These are phyloP conservation scores for Sordariomycetes sp. DNA, from an alignment of 2,329 filamentous ascomycete species.

Conservation along the genomic window DNA sequence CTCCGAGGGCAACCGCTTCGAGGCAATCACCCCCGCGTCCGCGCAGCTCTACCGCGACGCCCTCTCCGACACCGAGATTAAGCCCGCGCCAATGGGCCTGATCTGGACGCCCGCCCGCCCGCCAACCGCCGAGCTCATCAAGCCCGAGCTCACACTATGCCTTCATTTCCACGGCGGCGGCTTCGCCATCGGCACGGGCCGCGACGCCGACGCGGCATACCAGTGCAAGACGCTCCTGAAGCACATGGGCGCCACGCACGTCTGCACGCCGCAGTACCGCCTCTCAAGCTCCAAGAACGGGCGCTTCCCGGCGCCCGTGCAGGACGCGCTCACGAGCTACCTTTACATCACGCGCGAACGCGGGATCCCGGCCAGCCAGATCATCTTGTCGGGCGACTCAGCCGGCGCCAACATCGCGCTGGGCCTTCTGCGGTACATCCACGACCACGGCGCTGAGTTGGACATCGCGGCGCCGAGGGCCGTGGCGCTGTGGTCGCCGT, in stretches of 20 bases:
- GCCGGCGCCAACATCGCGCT: slow-evolving; percentile 19
- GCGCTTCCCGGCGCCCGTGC: slow-evolving; percentile 18
- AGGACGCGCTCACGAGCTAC: slow-evolving; percentile 20
- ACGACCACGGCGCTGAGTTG: slow-evolving; percentile 12
- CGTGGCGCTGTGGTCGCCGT: slow-evolving; percentile 11
- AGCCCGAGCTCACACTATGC: slow-evolving; percentile 8
- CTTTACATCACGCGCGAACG: slow-evolving; percentile 12
- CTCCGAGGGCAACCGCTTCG: slow-evolving; percentile 13
- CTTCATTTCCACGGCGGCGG: slow-evolving; percentile 22
- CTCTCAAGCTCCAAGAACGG: slow-evolving; percentile 12
- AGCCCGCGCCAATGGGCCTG: slow-evolving; percentile 10
- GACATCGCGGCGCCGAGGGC: slow-evolving; percentile 11
- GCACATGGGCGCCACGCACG: slow-evolving; percentile 12
- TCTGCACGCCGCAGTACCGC: slow-evolving; percentile 21
- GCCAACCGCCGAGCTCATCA: slow-evolving; percentile 4
- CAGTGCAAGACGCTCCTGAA: slow-evolving; percentile 12
- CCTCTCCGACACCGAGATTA: slow-evolving; percentile 6
- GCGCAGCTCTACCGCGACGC: slow-evolving; percentile 10
- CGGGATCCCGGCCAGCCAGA: slow-evolving; percentile 13
- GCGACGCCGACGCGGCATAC: slow-evolving; percentile 17
- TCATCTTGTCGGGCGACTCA: slow-evolving; percentile 21
- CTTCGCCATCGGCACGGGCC: slow-evolving; percentile 18
- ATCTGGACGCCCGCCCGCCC: slow-evolving; percentile 14
- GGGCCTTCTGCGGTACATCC: slow-evolving; percentile 19
- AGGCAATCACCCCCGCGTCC: slow-evolving; percentile 8